These are phyloP conservation scores for Annulohypoxylon bovei DNA, from an alignment of 495 filamentous ascomycete genomes.

Conservation along the genomic window DNA sequence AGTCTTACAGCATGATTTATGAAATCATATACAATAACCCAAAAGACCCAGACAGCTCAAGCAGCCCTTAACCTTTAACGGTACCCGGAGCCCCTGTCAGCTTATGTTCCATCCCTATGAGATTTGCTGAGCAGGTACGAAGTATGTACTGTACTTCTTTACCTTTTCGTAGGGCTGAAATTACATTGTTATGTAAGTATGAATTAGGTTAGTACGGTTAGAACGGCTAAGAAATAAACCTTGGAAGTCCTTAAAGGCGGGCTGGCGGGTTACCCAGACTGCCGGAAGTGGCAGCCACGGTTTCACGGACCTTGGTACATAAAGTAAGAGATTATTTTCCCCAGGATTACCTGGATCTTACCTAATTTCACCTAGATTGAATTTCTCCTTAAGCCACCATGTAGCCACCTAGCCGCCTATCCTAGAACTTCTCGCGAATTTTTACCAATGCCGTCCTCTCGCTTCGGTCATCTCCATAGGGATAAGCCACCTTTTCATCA, in stretches of 20 bases:
- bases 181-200: constrained; percentile 28
- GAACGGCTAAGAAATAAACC: not conserved
- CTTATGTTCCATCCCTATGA: constrained; percentile 15
- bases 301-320: not conserved
- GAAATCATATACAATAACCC: not conserved
- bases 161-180: constrained; percentile 24
- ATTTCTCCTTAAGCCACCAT: not conserved
- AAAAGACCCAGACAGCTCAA: constrained; percentile 29
- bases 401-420: constrained; percentile 9
- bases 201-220: constrained; percentile 6
- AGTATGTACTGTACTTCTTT: constrained; percentile 7
- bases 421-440: constrained; percentile 4
- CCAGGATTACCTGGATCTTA: constrained; percentile 33
- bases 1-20: constrained; percentile 11
- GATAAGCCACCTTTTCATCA: constrained; percentile 6
- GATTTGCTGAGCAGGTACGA: constrained; percentile 1
- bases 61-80: not conserved
- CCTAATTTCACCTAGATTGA: not conserved
- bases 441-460: constrained; percentile 28
- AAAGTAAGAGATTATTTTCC: constrained; percentile 20
- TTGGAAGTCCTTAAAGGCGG: not conserved
- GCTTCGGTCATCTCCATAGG: constrained; percentile 21
- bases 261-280: not conserved
- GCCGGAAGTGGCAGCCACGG: constrained; percentile 7
- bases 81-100: constrained; percentile 28